Evolutionary conservation across 495 filamentous ascomycete species (phyloP), one percentile per base, ranked within the genome.

Genomic region (Lichina pygmaea): DNA sequence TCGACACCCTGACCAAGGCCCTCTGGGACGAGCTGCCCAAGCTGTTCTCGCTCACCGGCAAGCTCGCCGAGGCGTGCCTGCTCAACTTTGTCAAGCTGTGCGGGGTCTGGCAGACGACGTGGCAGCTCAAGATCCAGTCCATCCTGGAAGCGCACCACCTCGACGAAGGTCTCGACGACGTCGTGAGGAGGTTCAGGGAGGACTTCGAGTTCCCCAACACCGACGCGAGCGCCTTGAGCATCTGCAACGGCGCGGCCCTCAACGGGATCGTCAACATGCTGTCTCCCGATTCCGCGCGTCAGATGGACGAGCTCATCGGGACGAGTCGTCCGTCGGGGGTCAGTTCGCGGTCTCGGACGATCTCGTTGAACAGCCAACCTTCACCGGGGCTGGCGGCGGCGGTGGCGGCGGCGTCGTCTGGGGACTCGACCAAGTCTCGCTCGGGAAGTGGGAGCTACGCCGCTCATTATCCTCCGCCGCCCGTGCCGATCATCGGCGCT

Each of bases 1-100:
- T 89, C 55, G 65, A 77, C 44, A 84, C 84, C 7, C 64, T 95
- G 44, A 95, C 94, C 51, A 81, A 93, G 33, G 78, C 84, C 0
- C 63, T 95, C 47, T 94, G 93, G 57, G 76, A 86, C 39, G 86
- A 95, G 52, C 66, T 99, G 30, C 89, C 89, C 9, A 80, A 76
- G 53, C 72, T 99, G 10, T 93, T 82, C 48, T 58, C 59, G 9
- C 58, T 85, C 43, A 93, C 85, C 0, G 77, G 74, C 44, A 78
- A 75, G 52, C 60, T 93, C 42, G 78, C 84, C 49, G 77, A 84
- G 50, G 74, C 76, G 0, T 84, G 80, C 49, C 60, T 93, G 33
- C 70, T 67, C 46, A 81, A 79, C 53, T 83, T 94, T 52, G 70
- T 93, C 44, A 65, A 77, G 47, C 72, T 92, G 37, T 85, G 94